Conservation (phyloP, 2,329 filamentous ascomycete species). For the Trichophyton equinum region DNA sequence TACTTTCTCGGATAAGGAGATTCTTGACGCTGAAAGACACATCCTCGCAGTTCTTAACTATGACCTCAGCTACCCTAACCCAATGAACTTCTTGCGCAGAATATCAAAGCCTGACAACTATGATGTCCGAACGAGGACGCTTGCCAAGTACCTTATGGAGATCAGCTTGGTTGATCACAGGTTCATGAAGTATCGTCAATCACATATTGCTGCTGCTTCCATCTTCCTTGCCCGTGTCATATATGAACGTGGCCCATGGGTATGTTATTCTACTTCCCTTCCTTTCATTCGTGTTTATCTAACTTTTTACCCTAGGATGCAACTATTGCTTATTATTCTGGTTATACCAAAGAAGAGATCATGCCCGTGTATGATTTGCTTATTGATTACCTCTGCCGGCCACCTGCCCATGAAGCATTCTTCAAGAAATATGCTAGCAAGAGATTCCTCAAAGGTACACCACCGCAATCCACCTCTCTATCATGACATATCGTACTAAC, state of each 20-base stretch:
- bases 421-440: constrained; percentile 99
- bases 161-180: constrained; percentile 91
- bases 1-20: constrained; percentile 88
- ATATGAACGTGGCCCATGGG: constrained; percentile 82
- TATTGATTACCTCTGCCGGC: constrained; percentile 89
- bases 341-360: constrained; percentile 86
- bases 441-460: constrained; percentile 91
- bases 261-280: constrained; percentile 32
- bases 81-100: constrained; percentile 98
- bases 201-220: constrained; percentile 76
- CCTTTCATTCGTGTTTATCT: background rate
- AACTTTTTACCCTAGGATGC: constrained; percentile 49
- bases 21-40: constrained; percentile 92
- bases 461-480: background rate
- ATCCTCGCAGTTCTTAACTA: constrained; percentile 85
- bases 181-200: constrained; percentile 80
- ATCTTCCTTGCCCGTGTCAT: constrained; percentile 93
- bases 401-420: constrained; percentile 89
- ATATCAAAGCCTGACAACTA: constrained; percentile 99
- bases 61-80: constrained; percentile 96
- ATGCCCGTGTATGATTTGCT: constrained; percentile 85
- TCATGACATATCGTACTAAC: constrained; percentile 15
- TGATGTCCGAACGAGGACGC: constrained; percentile 91
- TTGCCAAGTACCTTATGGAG: constrained; percentile 96
- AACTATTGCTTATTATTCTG: constrained; percentile 79